Conservation (phyloP, 2,329 filamentous ascomycete species). For the Claviceps quebecensis region DNA sequence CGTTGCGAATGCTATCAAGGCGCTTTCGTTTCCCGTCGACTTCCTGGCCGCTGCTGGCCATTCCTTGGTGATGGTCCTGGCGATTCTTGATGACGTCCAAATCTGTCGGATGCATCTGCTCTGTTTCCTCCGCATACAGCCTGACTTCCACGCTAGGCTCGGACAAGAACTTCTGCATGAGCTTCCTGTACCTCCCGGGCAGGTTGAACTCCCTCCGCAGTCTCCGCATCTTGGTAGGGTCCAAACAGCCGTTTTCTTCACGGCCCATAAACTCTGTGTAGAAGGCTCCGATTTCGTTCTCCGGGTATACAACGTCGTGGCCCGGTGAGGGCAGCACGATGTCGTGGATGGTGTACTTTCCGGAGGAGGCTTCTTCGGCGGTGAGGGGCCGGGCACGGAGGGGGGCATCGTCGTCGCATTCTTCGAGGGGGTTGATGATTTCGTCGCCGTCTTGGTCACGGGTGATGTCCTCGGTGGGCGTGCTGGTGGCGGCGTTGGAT, state of each 20-base stretch:
- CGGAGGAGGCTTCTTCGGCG: slow-evolving; percentile 62
- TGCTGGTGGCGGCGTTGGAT: background rate
- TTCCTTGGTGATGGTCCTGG: slow-evolving; percentile 1
- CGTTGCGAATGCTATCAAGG: slow-evolving; percentile 5
- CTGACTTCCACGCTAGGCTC: slow-evolving; percentile 54
- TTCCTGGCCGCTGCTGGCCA: background rate
- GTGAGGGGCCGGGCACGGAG: slow-evolving; percentile 57
- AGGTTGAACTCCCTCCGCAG: slow-evolving; percentile 78
- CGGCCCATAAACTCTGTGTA: slow-evolving; percentile 79
- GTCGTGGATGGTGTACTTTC: slow-evolving; percentile 70
- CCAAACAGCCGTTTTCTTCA: slow-evolving; percentile 60
- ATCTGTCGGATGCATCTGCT: slow-evolving; percentile 85
- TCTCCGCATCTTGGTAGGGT: slow-evolving; percentile 78
- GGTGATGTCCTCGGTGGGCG: slow-evolving; percentile 19
- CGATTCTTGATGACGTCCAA: slow-evolving; percentile 47
- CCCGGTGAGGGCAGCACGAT: slow-evolving; percentile 86
- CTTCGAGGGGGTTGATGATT: slow-evolving; percentile 27
- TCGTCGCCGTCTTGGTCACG: slow-evolving; percentile 46
- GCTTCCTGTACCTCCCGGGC: slow-evolving; percentile 74
- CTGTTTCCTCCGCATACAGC: slow-evolving; percentile 52
- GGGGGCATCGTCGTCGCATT: slow-evolving; percentile 27
- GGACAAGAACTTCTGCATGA: slow-evolving; percentile 59
- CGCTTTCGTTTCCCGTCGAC: slow-evolving; percentile 8
- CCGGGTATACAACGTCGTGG: slow-evolving; percentile 75
- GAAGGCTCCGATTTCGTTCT: slow-evolving; percentile 69